A percentile compares a stretch with the other conserved stretches of the same genome.
Conservation (phyloP, 2,329 filamentous ascomycete genomes). For the Ceratocystiopsis sp. region DNA sequence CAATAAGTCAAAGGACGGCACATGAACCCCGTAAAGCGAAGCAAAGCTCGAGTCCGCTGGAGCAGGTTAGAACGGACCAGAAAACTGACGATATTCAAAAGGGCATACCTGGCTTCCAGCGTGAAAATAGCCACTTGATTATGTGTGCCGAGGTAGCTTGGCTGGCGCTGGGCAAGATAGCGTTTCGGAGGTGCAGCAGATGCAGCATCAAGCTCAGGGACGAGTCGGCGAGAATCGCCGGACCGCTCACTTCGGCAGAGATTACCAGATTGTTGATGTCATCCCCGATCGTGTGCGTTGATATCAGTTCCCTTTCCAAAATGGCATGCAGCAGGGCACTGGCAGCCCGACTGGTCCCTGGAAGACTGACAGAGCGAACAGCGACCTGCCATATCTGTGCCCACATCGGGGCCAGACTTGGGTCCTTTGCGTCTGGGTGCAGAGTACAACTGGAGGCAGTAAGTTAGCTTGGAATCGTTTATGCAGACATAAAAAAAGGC, state of each 20-base stretch:
- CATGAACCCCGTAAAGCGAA: slow-evolving; percentile 45
- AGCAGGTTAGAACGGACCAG: background rate
- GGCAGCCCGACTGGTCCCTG: slow-evolving; percentile 57
- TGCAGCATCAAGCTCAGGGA: slow-evolving; percentile 56
- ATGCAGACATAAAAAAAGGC: slow-evolving; percentile 11
- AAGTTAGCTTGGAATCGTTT: background rate
- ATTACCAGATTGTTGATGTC: slow-evolving; percentile 56
- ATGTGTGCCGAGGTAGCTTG: slow-evolving; percentile 53
- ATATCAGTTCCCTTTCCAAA: slow-evolving; percentile 46
- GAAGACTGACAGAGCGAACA: slow-evolving; percentile 50
- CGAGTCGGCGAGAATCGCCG: slow-evolving; percentile 62
- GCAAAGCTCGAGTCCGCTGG: slow-evolving; percentile 50
- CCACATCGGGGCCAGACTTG: slow-evolving; percentile 39
- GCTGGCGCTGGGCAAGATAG: slow-evolving; percentile 50
- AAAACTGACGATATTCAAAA: background rate
- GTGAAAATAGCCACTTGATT: slow-evolving; percentile 64
- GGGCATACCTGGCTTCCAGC: slow-evolving; percentile 62
- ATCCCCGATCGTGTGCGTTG: slow-evolving; percentile 49
- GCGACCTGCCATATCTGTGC: slow-evolving; percentile 59
- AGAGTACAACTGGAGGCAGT: slow-evolving; percentile 6
- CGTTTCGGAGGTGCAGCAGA: slow-evolving; percentile 48
- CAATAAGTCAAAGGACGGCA: slow-evolving; percentile 47
- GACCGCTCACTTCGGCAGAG: slow-evolving; percentile 67
- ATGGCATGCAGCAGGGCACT: slow-evolving; percentile 57
- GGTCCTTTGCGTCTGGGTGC: slow-evolving; percentile 22